phyloP scores from a whole-genome alignment of 2,329 filamentous ascomycete genomes.

The Aspergillus brunneoviolaceus region DNA sequence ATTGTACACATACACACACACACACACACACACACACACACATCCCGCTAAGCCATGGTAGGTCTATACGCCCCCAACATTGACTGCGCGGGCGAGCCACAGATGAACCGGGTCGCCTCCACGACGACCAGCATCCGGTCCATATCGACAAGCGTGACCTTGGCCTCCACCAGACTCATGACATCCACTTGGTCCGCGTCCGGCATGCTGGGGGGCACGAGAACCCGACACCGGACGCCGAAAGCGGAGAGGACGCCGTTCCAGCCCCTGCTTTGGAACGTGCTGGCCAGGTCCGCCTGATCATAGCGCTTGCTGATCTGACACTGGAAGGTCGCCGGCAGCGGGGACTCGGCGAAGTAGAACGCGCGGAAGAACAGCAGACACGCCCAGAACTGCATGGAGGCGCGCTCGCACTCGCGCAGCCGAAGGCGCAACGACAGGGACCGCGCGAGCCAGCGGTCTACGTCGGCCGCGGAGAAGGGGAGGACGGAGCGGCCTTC shows the following conservation, averaged over 20 bases:
- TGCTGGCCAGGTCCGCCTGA: conserved; percentile 23
- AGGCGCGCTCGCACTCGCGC: conserved; percentile 38
- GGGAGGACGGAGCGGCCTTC: conserved; percentile 41
- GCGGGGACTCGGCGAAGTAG: conserved; percentile 53
- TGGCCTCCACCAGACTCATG: conserved; percentile 36
- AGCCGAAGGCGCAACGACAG: conserved; percentile 44
- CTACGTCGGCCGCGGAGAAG: conserved; percentile 50
- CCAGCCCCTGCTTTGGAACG: conserved; percentile 22
- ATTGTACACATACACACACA: no score
- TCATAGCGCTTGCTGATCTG: conserved; percentile 30
- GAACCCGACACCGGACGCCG: conserved; percentile 33
- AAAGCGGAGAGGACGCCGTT: conserved; percentile 32
- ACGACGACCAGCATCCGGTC: conserved; percentile 30
- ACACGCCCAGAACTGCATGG: conserved; percentile 50
- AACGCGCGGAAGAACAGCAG: conserved; percentile 59
- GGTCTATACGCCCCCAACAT: not conserved
- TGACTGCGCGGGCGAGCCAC: not conserved
- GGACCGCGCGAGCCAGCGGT: conserved; percentile 48
- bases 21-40: no score
- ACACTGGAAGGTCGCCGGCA: conserved; percentile 51
- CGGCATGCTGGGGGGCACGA: conserved; percentile 23
- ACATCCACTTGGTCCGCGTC: conserved; percentile 26
- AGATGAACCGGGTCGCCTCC: conserved; percentile 34
- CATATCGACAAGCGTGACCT: conserved; percentile 35
- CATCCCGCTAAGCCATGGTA: no score